phyloP scores from a whole-genome alignment of 805 yeast genomes.

The Starmerella floricola region DNA sequence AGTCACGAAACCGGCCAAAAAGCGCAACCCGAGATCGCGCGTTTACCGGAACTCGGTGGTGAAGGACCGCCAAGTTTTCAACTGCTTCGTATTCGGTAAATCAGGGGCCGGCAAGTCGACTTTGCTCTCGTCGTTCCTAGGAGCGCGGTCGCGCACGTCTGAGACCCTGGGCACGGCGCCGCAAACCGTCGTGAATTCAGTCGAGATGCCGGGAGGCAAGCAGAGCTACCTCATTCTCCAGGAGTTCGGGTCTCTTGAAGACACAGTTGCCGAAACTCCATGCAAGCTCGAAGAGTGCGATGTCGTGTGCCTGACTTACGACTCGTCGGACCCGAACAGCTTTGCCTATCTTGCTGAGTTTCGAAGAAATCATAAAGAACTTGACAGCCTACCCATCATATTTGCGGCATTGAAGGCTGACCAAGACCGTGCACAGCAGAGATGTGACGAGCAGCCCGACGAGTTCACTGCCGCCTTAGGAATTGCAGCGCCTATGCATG shows the following conservation, averaged over 20 bases:
- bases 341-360: constrained; percentile 70
- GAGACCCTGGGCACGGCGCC: constrained; percentile 30
- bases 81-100: constrained; percentile 78
- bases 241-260: constrained; percentile 78
- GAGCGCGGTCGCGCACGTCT: not conserved
- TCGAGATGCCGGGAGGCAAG: constrained; percentile 87
- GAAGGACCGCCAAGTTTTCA: constrained; percentile 77
- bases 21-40: constrained; percentile 53
- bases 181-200: constrained; percentile 75
- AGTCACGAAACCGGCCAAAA: constrained; percentile 69
- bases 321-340: constrained; percentile 91
- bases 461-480: constrained; percentile 55
- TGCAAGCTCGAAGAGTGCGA: constrained; percentile 72
- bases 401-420: constrained; percentile 93
- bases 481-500: constrained; percentile 76
- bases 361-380: constrained; percentile 44
- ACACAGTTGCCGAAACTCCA: constrained; percentile 64
- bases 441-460: constrained; percentile 79
- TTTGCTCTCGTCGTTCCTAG: constrained; percentile 62
- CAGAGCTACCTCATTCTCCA: constrained; percentile 86
- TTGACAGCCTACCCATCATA: constrained; percentile 63
- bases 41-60: constrained; percentile 53
- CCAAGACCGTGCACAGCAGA: constrained; percentile 85
- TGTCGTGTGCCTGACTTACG: constrained; percentile 79
- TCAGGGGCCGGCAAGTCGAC: constrained; percentile 81